Base-by-base conservation (phyloP, 1,139 yeast genomes). In the Hyphopichia fennica region DNA sequence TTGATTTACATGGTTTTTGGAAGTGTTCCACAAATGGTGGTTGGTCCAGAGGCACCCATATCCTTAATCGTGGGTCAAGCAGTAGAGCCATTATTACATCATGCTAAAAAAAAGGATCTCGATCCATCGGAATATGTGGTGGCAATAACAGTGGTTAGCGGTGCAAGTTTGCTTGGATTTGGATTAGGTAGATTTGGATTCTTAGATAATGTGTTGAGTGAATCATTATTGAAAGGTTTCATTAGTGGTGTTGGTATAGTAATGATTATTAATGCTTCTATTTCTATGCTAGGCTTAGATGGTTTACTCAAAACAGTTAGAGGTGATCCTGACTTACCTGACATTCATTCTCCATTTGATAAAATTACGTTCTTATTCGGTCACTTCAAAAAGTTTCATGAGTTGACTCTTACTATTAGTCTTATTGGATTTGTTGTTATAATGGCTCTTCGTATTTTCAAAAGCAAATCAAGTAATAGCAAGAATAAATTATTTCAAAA, bases 1-100 rank as follows among this genome's bases (percentile, higher is more conserved):
- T 67, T 91, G 38, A 74, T 93, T 3, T 93, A 93, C 58, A 75
- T 88, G 41, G 51, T 91, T 1, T 77, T 91, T 57, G 98, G 99
- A 0, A 84, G 96, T 19, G 96, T 90, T 1, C 98, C 98, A 0
- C 95, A 87, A 56, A 87, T 93, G 96, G 86, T 91, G 42, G 96
- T 91, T 7, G 98, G 98, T 0, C 99, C 99, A 0, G 99, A 93
- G 58, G 95, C 93, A 8, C 96, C 98, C 1, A 86, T 91, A 23
- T 87, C 96, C 1, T 72, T 93, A 58, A 85, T 93, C 34, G 88
- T 93, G 2, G 98, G 98, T 3, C 96, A 89, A 58, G 90, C 95
- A 0, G 84, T 90, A n/a, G 89, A 87, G 48, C 82, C 86, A 11
- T 58, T 76, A 2, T 52, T 81, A 32, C 82, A 78, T 42, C 87